Evolutionary conservation across 805 yeast genomes (phyloP).

Genomic region (Wickerhamiella domercqiae): DNA sequence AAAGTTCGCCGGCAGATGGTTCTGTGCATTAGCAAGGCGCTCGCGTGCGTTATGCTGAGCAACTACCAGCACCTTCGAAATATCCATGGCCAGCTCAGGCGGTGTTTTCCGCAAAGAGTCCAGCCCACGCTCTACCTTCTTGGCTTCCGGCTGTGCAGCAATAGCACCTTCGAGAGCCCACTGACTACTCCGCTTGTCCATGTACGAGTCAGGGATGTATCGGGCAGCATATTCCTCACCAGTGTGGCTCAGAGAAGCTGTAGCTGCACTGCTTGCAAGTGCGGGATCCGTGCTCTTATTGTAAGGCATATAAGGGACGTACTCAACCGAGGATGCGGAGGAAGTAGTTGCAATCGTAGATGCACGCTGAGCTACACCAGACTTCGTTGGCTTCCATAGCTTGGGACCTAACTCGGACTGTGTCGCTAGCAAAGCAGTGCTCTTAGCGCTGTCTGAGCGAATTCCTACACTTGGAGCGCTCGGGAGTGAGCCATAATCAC

Average conservation of each 20-base stretch:
- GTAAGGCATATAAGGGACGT: not conserved
- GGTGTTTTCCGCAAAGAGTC: conserved; percentile 1
- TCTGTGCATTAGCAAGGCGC: conserved; percentile 12
- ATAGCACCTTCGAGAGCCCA: conserved; percentile 14
- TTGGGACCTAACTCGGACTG: conserved; percentile 21
- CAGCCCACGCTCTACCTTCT: conserved; percentile 7
- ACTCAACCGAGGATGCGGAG: conserved; percentile 18
- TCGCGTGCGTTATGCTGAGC: conserved; percentile 22
- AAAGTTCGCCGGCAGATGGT: conserved; percentile 14
- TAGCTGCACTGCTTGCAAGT: conserved; percentile 23
- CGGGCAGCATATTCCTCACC: conserved; percentile 23
- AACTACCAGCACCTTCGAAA: conserved; percentile 18
- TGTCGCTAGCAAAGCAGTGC: conserved; percentile 24
- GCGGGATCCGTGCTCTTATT: conserved; percentile 23
- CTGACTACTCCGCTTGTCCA: conserved; percentile 11
- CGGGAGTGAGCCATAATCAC: conserved; percentile 22
- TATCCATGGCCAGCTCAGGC: conserved; percentile 10
- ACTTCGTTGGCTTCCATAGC: conserved; percentile 22
- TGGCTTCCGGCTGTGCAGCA: conserved; percentile 7
- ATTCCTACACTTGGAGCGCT: conserved; percentile 27
- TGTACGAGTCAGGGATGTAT: conserved; percentile 24
- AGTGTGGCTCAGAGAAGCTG: conserved; percentile 19
- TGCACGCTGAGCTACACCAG: conserved; percentile 23
- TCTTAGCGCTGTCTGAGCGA: conserved; percentile 18
- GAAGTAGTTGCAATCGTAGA: conserved; percentile 23